Base-by-base conservation (phyloP, 2,329 filamentous ascomycete genomes). In the Dactylellina cionopaga region DNA sequence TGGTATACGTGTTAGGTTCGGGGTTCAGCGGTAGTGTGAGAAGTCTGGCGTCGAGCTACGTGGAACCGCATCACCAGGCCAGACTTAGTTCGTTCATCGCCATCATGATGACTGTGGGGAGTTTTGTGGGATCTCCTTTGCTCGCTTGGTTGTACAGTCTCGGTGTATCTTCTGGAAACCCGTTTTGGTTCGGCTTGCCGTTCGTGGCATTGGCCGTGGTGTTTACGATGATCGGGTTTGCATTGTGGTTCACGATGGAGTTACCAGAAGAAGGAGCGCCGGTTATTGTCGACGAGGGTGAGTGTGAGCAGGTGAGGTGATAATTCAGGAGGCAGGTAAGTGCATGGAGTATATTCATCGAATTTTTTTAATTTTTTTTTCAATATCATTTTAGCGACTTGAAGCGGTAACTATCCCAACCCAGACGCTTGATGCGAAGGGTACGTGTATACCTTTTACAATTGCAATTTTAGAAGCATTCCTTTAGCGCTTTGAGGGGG, bases 31-130 rank as follows among this genome's bases (percentile, higher is more conserved):
- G 68, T 2, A 72, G 68, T 31, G 52, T 72, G 19, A 58, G 68
- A 17, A 72, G 68, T 46, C 29, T 72, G 13, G 52, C 68, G 10
- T 51, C 68, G n/a, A 72, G 68, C 37, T 72, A 65, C 41, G 68
- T 72, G 29, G 59, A 72, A 31, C 37, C 68, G 35, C 68, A 72
- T 49, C 68, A 72, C 33, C 68, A 72, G 37, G 68, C 68, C 1
- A 44, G 68, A 25, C 52, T 72, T 1, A 59, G 52, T 22, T 72
- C 68, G 2, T 72, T 72, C 35, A 59, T 65, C 22, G 68, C 59
- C 5, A 54, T 72, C 13, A 72, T 65, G 68, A 65, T 54, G 52
- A 33, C 54, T 1, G 19, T 60, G n/a, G 68, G 68, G 2, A 72
- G 49, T 19, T 72, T 72, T 49, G 24, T 72, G 35, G 68, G 68